Base-by-base conservation (phyloP, 164 flowering plant species). In the Kalanchoe fedtschenkoi region DNA sequence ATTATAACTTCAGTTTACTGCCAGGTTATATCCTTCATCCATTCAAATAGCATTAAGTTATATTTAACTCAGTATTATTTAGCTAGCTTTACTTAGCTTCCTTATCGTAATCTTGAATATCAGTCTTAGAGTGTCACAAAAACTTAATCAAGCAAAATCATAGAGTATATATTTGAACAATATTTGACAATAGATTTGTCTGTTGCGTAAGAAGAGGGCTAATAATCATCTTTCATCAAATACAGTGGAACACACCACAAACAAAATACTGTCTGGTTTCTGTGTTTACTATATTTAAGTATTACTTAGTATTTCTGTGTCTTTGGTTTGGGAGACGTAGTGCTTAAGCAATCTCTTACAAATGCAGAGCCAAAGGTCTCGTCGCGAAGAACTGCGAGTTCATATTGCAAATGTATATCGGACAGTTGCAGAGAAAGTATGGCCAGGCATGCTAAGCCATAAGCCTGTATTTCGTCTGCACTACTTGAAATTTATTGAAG, bases 321-420 rank as follows among this genome's bases (percentile, higher is more conserved):
- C 8, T 21, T 21, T 47, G 53, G 53, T 14, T 55, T n/a, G 21
- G 62, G 16, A 6, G 47, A 30, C 29, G 54, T 63, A 58, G 1
- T 1, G 34, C 67, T 38, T 44, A 34, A 43, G 2, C 56, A 32
- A 22, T 51, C 16, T 56, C 34, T 11, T 62, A 59, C 68, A 35
- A 39, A 55, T 70, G 74, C 89, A 95, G 97, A 86, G 75, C 72
- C 99, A 95, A 75, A 95, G 82, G 71, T 63, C 83, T 37, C 93
- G 99, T 30, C 89, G 96, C 21, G 99, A 95, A 75, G 99, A 95
- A 71, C 85, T 91, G 14, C 96, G 96, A n/a, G 69, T 76, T 62
- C 97, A 91, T 68, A 81, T 84, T 71, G 91, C 97, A 61, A 91
- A 89, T 74, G 83, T 95, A 60, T 89, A 85, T 64, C 91, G 96